Base-by-base conservation (phyloP, 179 eudicot species). In the Spinacia oleracea region DNA sequence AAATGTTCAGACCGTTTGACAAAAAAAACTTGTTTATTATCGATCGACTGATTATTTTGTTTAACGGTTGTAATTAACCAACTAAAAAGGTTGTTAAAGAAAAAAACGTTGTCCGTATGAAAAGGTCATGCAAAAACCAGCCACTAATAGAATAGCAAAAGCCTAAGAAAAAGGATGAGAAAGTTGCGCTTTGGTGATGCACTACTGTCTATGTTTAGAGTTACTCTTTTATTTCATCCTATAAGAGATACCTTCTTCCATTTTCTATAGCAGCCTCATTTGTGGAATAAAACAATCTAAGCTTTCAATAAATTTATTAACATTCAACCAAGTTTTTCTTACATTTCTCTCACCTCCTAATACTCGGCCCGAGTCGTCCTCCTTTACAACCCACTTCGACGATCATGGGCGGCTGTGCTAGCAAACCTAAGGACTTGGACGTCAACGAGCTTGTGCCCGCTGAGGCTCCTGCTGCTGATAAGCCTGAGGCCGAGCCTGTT, bases 351-450 rank as follows among this genome's bases (percentile, higher is more conserved):
- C 70, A 78, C 83, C 81, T 70, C 81, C 81, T 4, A 23, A 14
- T 8, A 71, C 84, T 79, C 82, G 86, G 86, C 87, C 85, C 85
- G 53, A 56, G 9, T 76, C 85, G 77, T 84, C 77, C 73, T 59
- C 73, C n/a, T 53, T 50, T 55, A 29, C 65, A 62, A 79, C 68
- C 63, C 43, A n/a, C 10, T 27, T 11, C 12, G 70, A 72, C 76
- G 72, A 88, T 76, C 87, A 93, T 93, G 96, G 97, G 97, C 73
- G 91, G 87, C 82, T 93, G 97, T 84, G 92, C 94, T 84, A 87
- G 90, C 89, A 93, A 74, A 83, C 96, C 94, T 48, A 93, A 84
- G 88, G 91, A 86, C 72, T 85, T 88, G 87, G 86, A 78, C 31
- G 16, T 29, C 83, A 77, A 76, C 29, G 80, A 75, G 46, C 84